These are phyloP conservation scores for Phytophthora tubulina DNA, from an alignment of 352 stramenopile genomes.

Conservation along the genomic window DNA sequence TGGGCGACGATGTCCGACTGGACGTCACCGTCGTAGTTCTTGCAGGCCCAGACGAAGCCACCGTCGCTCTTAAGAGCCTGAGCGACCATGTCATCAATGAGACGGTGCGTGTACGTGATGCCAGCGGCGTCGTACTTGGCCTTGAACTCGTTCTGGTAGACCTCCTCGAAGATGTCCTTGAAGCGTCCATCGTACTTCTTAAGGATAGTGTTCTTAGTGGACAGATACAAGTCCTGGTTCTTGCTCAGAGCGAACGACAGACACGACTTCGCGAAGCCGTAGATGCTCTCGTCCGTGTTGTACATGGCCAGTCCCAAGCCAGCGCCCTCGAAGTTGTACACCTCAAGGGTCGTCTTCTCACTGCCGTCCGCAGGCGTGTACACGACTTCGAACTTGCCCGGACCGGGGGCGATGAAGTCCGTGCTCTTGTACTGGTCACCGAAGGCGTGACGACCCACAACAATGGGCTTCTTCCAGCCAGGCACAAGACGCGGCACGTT, in stretches of 20 bases:
- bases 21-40: conserved; percentile 90
- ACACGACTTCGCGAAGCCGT: conserved; percentile 78
- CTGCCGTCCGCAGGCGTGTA: conserved; percentile 70
- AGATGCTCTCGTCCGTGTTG: conserved; percentile 87
- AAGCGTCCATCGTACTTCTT: conserved; percentile 85
- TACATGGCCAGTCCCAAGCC: conserved; percentile 85
- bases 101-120: conserved; percentile 81
- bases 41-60: conserved; percentile 86
- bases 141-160: conserved; percentile 85
- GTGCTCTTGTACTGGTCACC: conserved; percentile 86
- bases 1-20: conserved; percentile 85
- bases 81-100: conserved; percentile 91
- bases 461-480: conserved; percentile 83
- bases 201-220: conserved; percentile 88
- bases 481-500: conserved; percentile 82
- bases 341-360: conserved; percentile 58
- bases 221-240: conserved; percentile 75
- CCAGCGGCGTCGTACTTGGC: conserved; percentile 74
- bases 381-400: conserved; percentile 80
- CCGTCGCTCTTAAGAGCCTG: conserved; percentile 79
- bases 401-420: conserved; percentile 71
- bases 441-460: conserved; percentile 82
- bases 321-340: conserved; percentile 73
- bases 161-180: conserved; percentile 86
- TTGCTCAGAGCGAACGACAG: conserved; percentile 74